Conservation (phyloP, 805 yeast species). For the Kockiozyma suomiensis region DNA sequence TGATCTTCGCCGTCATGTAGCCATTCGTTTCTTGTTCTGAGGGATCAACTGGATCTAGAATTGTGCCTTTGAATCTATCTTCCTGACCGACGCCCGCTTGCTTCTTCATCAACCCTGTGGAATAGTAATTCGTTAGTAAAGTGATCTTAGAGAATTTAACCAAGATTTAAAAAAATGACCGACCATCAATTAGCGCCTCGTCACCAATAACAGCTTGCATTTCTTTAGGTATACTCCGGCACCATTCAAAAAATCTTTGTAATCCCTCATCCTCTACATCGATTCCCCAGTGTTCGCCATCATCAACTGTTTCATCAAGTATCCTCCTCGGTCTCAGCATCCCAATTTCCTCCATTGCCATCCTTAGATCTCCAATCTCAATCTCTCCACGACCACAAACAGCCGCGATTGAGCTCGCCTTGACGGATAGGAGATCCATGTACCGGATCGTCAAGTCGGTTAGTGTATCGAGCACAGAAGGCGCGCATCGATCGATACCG, state of each 20-base stretch:
- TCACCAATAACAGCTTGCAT: conserved; percentile 18
- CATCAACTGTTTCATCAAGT: conserved; percentile 28
- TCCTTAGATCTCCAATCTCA: conserved; percentile 66
- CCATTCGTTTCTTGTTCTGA: conserved; percentile 7
- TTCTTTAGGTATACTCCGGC: conserved; percentile 14
- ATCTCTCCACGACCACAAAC: conserved; percentile 52
- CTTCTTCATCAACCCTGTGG: conserved; percentile 24
- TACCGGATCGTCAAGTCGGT: conserved; percentile 75
- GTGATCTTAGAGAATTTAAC: neutral
- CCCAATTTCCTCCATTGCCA: conserved; percentile 64
- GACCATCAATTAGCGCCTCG: conserved; percentile 22
- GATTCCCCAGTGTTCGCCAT: conserved; percentile 20
- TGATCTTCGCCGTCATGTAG: neutral
- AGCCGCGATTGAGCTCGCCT: conserved; percentile 55
- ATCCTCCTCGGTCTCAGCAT: conserved; percentile 55
- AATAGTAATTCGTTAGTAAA: no score
- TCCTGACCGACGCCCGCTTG: conserved; percentile 32
- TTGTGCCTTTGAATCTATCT: conserved; percentile 32
- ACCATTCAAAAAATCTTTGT: conserved; percentile 33
- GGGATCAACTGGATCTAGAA: conserved; percentile 17
- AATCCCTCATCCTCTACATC: conserved; percentile 29
- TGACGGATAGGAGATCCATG: conserved; percentile 55
- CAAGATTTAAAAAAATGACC: neutral
- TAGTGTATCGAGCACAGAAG: conserved; percentile 69
- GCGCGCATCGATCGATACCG: conserved; percentile 81